Conservation (phyloP, 1,139 yeast genomes). For the Tardiomyces blankii region DNA sequence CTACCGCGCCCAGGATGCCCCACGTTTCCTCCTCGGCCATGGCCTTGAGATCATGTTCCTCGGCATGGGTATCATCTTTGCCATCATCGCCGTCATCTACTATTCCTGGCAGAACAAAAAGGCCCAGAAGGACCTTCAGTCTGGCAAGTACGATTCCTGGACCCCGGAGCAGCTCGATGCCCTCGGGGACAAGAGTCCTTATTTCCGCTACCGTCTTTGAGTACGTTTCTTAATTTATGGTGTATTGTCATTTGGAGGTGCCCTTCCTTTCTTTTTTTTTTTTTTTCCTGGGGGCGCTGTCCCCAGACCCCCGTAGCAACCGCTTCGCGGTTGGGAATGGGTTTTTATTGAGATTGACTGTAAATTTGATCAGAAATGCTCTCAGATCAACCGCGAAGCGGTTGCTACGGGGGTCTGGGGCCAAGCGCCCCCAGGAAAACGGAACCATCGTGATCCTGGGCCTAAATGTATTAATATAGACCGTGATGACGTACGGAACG, state of each 20-base stretch:
- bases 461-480: too few relatives aligned
- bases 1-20: conserved; percentile 18
- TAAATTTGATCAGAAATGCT: too few relatives aligned
- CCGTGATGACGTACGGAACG: too few relatives aligned
- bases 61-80: not conserved
- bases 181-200: not conserved
- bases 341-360: too few relatives aligned
- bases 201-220: not conserved
- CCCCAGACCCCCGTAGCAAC: too few relatives aligned
- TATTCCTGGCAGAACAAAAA: not conserved
- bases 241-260: not conserved
- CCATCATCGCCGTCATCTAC: not conserved
- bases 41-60: conserved; percentile 5
- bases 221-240: not conserved
- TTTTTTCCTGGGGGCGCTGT: too few relatives aligned
- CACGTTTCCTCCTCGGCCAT: conserved; percentile 31
- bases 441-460: too few relatives aligned
- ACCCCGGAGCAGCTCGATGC: not conserved
- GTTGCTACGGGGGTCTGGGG: too few relatives aligned
- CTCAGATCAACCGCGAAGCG: too few relatives aligned
- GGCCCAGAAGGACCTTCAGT: not conserved
- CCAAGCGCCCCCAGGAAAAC: too few relatives aligned
- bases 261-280: not conserved
- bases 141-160: not conserved
- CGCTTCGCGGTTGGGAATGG: too few relatives aligned